A percentile compares a stretch with the other conserved stretches of the same genome.
Evolutionary conservation across 2,329 filamentous ascomycete genomes (phyloP).

Genomic region (Moelleriella libera): DNA sequence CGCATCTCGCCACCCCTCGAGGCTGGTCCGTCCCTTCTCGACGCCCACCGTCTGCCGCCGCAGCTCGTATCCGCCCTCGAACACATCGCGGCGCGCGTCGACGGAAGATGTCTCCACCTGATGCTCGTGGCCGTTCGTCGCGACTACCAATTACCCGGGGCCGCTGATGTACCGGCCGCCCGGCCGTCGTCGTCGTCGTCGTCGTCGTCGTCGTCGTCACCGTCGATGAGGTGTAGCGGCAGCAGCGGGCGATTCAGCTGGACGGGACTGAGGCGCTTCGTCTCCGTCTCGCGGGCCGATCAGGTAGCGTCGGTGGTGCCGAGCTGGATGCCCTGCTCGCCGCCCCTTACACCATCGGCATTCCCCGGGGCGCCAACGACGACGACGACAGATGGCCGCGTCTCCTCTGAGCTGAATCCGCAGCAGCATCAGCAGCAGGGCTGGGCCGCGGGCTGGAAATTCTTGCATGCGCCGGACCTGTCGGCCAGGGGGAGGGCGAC

Average conservation of each 20-base stretch:
- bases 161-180: conserved; percentile 4
- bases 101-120: conserved; percentile 39
- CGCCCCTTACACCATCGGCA: no score
- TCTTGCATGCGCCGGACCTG: conserved; percentile 33
- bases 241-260: no score
- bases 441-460: conserved; percentile 27
- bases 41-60: conserved; percentile 42
- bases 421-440: neutral
- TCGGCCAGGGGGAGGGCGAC: conserved; percentile 30
- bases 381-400: no score
- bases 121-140: conserved; percentile 43
- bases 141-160: conserved; percentile 36
- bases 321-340: no score
- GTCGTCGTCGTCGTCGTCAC: conserved; percentile 7
- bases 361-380: no score
- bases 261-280: no score
- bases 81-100: conserved; percentile 40
- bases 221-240: no score
- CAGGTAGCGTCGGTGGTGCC: no score
- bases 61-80: conserved; percentile 40
- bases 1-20: conserved; percentile 50
- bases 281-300: no score
- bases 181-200: conserved; percentile 17
- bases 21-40: conserved; percentile 44
- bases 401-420: no score